These are phyloP conservation scores for Dioscorea zingiberensis DNA, from an alignment of 106 monocot genomes.

Conservation along the genomic window DNA sequence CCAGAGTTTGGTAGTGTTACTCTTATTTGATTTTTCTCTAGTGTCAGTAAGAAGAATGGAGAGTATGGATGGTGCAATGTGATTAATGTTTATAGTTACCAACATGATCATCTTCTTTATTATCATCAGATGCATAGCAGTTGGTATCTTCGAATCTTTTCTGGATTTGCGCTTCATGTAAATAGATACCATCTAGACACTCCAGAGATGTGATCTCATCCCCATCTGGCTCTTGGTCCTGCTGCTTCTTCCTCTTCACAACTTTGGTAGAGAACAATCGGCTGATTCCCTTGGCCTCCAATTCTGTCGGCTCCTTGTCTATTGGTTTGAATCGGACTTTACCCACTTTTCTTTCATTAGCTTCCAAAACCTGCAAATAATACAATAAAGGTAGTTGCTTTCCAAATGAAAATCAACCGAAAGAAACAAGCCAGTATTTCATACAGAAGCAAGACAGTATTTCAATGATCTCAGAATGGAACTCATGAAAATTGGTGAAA, in stretches of 20 bases:
- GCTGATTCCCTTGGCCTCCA: conserved; percentile 42
- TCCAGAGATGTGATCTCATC: conserved; percentile 5
- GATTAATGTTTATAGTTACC: conserved; percentile 5
- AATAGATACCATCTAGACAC: conserved; percentile 10
- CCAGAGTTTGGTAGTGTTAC: background rate
- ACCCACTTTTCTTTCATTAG: conserved; percentile 79
- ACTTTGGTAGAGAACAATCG: conserved; percentile 56
- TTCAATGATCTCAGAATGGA: no score
- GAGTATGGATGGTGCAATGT: conserved; percentile 3
- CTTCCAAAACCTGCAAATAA: conserved; percentile 64
- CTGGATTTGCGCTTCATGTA: background rate
- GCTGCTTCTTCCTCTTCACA: conserved; percentile 52
- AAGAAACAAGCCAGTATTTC: background rate
- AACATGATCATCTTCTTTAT: conserved; percentile 3
- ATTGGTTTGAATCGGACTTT: conserved; percentile 66
- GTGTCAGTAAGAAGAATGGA: background rate
- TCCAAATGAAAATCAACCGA: background rate
- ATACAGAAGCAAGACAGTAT: no score
- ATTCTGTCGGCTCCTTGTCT: conserved; percentile 13
- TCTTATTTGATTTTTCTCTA: conserved; percentile 2
- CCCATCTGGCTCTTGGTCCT: conserved; percentile 3
- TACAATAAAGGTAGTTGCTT: background rate
- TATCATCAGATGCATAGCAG: background rate
- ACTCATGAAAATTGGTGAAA: no score
- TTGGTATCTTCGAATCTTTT: background rate